These are phyloP conservation scores for Beta lomatogona DNA, from an alignment of 179 eudicot species.

Conservation along the genomic window DNA sequence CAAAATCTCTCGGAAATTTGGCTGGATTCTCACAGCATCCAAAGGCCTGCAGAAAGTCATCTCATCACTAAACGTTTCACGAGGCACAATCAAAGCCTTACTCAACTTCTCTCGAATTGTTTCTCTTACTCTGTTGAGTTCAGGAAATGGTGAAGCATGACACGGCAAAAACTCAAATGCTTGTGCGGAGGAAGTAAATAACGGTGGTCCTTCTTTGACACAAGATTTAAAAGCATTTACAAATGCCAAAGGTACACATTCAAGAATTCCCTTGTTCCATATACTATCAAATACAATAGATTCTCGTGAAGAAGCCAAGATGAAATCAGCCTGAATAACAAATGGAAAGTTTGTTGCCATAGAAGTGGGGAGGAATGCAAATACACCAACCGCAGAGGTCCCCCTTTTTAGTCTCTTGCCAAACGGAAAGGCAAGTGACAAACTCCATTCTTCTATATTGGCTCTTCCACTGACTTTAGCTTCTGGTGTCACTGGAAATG, in stretches of 20 bases:
- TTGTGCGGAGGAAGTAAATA: conserved; percentile 15
- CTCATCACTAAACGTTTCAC: conserved; percentile 28
- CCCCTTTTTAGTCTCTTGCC: conserved; percentile 41
- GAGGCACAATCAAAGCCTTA: conserved; percentile 34
- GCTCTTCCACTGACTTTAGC: conserved; percentile 36
- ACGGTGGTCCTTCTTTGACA: conserved; percentile 28
- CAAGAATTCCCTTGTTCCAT: conserved; percentile 51
- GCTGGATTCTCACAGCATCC: conserved; percentile 28
- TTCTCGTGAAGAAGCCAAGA: conserved; percentile 50
- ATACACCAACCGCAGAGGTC: conserved; percentile 38
- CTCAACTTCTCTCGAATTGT: conserved; percentile 17
- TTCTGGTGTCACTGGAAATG: conserved; percentile 37
- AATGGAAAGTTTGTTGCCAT: conserved; percentile 52
- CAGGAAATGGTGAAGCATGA: conserved; percentile 26
- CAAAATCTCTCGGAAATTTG: conserved; percentile 32
- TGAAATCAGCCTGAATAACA: conserved; percentile 49
- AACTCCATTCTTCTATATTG: conserved; percentile 40
- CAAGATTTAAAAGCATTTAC: conserved; percentile 37
- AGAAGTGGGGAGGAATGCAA: conserved; percentile 50
- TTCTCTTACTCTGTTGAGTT: conserved; percentile 38
- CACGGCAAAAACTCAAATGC: conserved; percentile 36
- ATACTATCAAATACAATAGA: conserved; percentile 40
- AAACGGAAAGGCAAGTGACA: conserved; percentile 46
- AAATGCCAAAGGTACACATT: conserved; percentile 36
- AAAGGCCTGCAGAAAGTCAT: conserved; percentile 25